Conservation (phyloP, 1,284 basidiomycete species). For the Puccinia triticina region DNA sequence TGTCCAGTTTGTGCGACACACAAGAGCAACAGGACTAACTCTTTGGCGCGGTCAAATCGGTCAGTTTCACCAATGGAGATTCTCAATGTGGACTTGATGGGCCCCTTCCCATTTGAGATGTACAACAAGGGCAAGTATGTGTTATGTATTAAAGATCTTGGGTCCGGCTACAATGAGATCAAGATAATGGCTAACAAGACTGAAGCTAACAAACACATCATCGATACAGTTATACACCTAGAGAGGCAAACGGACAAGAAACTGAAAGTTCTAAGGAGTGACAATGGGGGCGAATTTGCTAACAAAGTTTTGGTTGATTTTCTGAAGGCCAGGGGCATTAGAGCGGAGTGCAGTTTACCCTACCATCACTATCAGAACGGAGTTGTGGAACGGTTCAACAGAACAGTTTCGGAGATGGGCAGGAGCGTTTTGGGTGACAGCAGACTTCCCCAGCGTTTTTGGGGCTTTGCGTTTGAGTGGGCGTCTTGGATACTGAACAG, state of each 20-base stretch:
- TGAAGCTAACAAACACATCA: neutral
- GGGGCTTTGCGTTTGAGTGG: too few species aligned
- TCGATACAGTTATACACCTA: neutral
- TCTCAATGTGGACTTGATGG: neutral
- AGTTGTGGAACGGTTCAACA: neutral
- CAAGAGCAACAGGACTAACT: neutral
- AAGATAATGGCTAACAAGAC: slow-evolving; percentile 8
- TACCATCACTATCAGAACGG: slow-evolving; percentile 25
- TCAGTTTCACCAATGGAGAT: neutral
- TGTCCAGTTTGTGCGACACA: neutral
- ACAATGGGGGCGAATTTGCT: slow-evolving; percentile 21
- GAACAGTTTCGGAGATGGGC: slow-evolving; percentile 8
- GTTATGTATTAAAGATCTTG: neutral
- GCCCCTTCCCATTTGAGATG: neutral
- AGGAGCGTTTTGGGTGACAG: neutral
- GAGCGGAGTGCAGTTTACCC: neutral
- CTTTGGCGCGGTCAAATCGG: too few species aligned
- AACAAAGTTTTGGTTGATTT: neutral
- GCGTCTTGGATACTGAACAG: too few species aligned
- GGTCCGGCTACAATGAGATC: neutral
- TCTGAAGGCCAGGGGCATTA: neutral
- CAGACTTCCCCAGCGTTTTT: too few species aligned
- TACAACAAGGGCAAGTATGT: neutral
- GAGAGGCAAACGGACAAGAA: neutral
- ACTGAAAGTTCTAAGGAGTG: slow-evolving; percentile 9